These are phyloP conservation scores for Metarhizium rileyi DNA, from an alignment of 2,329 filamentous ascomycete species.

Conservation along the genomic window DNA sequence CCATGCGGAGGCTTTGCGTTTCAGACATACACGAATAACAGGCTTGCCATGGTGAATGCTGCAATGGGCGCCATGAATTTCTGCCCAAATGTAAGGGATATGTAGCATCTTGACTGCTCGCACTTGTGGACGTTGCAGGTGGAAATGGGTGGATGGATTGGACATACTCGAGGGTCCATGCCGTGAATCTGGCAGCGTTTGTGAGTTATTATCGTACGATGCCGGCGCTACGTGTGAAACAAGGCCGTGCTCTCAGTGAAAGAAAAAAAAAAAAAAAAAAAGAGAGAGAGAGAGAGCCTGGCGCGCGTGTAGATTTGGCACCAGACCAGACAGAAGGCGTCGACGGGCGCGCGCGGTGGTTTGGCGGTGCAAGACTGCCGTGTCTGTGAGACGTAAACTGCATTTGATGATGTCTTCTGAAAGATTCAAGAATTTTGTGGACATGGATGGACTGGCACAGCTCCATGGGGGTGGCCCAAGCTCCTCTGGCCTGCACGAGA, in stretches of 20 bases:
- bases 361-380: too few species aligned
- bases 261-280: too few species aligned
- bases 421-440: too few species aligned
- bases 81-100: conserved; percentile 14
- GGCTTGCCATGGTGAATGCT: conserved; percentile 43
- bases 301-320: too few species aligned
- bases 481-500: too few species aligned
- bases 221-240: not conserved
- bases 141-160: not conserved
- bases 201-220: not conserved
- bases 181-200: not conserved
- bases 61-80: conserved; percentile 39
- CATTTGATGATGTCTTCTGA: too few species aligned
- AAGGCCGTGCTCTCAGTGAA: not conserved
- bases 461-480: too few species aligned
- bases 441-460: too few species aligned
- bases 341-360: too few species aligned
- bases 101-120: not conserved
- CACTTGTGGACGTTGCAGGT: not conserved
- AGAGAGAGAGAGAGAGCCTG: too few species aligned
- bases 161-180: conserved; percentile 21
- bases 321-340: too few species aligned
- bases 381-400: too few species aligned
- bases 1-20: not conserved
- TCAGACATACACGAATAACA: conserved; percentile 35